Evolutionary conservation across 495 filamentous ascomycete species (phyloP).

Genomic region (Talaromyces liani): DNA sequence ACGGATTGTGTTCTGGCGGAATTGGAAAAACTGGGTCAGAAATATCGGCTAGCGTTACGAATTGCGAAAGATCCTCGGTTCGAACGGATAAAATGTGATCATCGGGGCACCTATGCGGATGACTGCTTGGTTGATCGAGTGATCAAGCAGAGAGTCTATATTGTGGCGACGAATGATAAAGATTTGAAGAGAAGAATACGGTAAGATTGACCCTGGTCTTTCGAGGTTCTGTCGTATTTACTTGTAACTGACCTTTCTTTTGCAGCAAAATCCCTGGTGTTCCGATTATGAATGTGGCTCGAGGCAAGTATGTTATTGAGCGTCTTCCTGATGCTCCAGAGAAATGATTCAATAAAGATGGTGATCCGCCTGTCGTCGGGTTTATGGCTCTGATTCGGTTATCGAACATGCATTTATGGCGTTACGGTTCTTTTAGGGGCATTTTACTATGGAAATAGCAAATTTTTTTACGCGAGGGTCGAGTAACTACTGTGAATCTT

Average conservation of each 20-base stretch:
- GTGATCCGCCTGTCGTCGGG: neutral
- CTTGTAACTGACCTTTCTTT: neutral
- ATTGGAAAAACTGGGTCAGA: slow-evolving; percentile 82
- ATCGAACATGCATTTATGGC: neutral
- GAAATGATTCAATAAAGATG: slow-evolving; percentile 23
- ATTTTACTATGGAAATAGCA: neutral
- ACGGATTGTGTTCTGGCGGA: slow-evolving; percentile 56
- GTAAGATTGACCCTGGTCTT: slow-evolving; percentile 18
- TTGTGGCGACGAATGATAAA: slow-evolving; percentile 83
- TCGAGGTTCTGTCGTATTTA: neutral
- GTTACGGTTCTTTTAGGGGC: neutral
- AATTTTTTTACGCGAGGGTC: neutral
- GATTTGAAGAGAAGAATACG: slow-evolving; percentile 67
- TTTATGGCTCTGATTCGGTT: neutral
- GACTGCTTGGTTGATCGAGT: slow-evolving; percentile 90
- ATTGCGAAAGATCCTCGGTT: slow-evolving; percentile 92
- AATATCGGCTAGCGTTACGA: slow-evolving; percentile 81
- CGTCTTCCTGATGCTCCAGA: slow-evolving; percentile 75
- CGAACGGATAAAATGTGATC: slow-evolving; percentile 75
- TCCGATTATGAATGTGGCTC: slow-evolving; percentile 61
- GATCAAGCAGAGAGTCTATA: slow-evolving; percentile 70
- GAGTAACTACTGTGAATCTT: neutral
- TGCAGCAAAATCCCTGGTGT: slow-evolving; percentile 33
- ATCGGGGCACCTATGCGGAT: slow-evolving; percentile 90
- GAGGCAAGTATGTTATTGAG: slow-evolving; percentile 89